Percentiles rank a stretch among this genome's conserved stretches.
phyloP scores from a whole-genome alignment of 768 basidiomycete genomes.

The Exsudoporus frostii region DNA sequence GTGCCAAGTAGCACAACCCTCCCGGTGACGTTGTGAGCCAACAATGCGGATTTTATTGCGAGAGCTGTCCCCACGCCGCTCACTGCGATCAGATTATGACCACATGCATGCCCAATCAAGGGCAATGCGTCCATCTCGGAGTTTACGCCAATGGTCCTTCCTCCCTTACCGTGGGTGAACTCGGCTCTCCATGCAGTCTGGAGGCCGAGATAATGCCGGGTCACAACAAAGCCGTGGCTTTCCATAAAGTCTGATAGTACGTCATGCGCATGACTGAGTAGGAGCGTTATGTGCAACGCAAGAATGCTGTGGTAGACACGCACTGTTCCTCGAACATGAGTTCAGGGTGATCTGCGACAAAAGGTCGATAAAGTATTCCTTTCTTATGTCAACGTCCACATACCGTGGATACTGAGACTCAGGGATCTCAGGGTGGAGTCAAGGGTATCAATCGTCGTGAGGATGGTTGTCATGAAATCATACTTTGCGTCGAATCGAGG shows the following conservation, averaged over 20 bases:
- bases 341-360: conserved; percentile 59
- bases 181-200: conserved; percentile 78
- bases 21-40: conserved; percentile 59
- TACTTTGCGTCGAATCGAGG: conserved; percentile 16
- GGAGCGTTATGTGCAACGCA: conserved; percentile 5
- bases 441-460: conserved; percentile 49
- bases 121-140: conserved; percentile 70
- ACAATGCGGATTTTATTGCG: conserved; percentile 66
- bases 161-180: conserved; percentile 54
- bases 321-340: conserved; percentile 63
- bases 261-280: conserved; percentile 67
- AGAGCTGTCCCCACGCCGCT: conserved; percentile 73
- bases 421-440: conserved; percentile 54
- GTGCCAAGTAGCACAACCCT: conserved; percentile 76
- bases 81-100: conserved; percentile 81
- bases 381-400: conserved; percentile 13
- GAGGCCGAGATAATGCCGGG: conserved; percentile 64
- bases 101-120: conserved; percentile 64
- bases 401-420: conserved; percentile 73
- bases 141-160: conserved; percentile 72
- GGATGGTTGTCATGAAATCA: conserved; percentile 52
- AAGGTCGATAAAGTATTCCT: conserved; percentile 4
- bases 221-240: conserved; percentile 66
- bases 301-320: conserved; percentile 18
- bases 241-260: conserved; percentile 64